phyloP scores from a whole-genome alignment of 2,329 filamentous ascomycete species.

The Monilinia vaccinii-corymbosi region DNA sequence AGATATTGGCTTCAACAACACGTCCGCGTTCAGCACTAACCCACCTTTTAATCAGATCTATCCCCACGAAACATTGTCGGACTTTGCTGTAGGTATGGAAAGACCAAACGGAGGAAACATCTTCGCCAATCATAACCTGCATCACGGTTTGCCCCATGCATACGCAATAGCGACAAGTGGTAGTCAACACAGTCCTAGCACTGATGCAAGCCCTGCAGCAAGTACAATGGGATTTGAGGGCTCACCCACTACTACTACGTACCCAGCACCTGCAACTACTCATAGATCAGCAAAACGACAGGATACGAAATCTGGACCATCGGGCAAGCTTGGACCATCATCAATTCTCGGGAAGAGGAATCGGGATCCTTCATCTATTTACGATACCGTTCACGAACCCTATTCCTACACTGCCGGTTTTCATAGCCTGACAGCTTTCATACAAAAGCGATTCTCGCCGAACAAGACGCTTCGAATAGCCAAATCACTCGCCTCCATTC shows the following conservation, averaged over 20 bases:
- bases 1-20: slow-evolving; percentile 25
- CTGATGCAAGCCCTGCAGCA: slow-evolving; percentile 52
- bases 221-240: slow-evolving; percentile 45
- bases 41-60: slow-evolving; percentile 42
- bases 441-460: slow-evolving; percentile 68
- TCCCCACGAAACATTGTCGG: slow-evolving; percentile 39
- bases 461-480: slow-evolving; percentile 76
- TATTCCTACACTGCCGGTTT: slow-evolving; percentile 88
- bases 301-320: slow-evolving; percentile 18
- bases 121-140: slow-evolving; percentile 37
- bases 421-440: slow-evolving; percentile 73
- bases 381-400: slow-evolving; percentile 80
- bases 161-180: slow-evolving; percentile 55
- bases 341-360: slow-evolving; percentile 40
- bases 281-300: slow-evolving; percentile 25
- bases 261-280: slow-evolving; percentile 13
- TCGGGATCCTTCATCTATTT: slow-evolving; percentile 74
- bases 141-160: slow-evolving; percentile 54
- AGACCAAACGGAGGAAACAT: slow-evolving; percentile 34
- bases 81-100: slow-evolving; percentile 41
- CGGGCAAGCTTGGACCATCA: slow-evolving; percentile 24
- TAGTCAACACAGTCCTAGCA: slow-evolving; percentile 54
- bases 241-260: slow-evolving; percentile 37
- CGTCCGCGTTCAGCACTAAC: slow-evolving; percentile 25
- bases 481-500: slow-evolving; percentile 78